phyloP scores from a whole-genome alignment of 192 early-diverging fungal genomes.

The Chytriomyces sp. region DNA sequence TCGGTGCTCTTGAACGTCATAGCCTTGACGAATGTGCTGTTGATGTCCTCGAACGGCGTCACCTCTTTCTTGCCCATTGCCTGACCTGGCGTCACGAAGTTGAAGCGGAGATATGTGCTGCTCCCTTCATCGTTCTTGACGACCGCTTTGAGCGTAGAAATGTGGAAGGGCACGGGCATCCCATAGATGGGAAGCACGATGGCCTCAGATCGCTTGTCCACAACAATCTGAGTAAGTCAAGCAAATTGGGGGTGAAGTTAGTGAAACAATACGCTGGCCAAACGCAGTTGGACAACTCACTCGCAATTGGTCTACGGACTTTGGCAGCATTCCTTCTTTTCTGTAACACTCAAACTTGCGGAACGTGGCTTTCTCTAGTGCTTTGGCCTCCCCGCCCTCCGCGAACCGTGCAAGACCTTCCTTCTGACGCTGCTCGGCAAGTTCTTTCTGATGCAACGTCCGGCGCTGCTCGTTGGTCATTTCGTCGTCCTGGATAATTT shows the following conservation, averaged over 20 bases:
- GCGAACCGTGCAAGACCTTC: conserved; percentile 83
- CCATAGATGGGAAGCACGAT: conserved; percentile 95
- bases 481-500: conserved; percentile 66
- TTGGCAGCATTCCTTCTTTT: conserved; percentile 84
- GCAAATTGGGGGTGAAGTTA: conserved; percentile 12
- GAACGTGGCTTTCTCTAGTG: conserved; percentile 73
- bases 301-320: conserved; percentile 70
- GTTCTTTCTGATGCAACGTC: conserved; percentile 85
- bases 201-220: conserved; percentile 84
- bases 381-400: conserved; percentile 57
- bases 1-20: conserved; percentile 91
- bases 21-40: conserved; percentile 88
- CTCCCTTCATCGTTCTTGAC: conserved; percentile 94
- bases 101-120: conserved; percentile 86
- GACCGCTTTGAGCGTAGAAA: conserved; percentile 92
- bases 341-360: conserved; percentile 95
- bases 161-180: conserved; percentile 96
- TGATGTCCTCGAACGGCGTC: conserved; percentile 81
- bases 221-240: conserved; percentile 67
- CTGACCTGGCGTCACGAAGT: conserved; percentile 94
- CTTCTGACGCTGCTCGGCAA: conserved; percentile 71
- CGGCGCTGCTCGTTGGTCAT: conserved; percentile 71
- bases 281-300: too few relatives aligned
- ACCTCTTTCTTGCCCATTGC: conserved; percentile 89
- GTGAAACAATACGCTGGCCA: neutral